Percentiles rank a stretch among this genome's conserved stretches.
Conservation (phyloP, 2,329 filamentous ascomycete genomes). For the Pseudogymnoascus sp. region DNA sequence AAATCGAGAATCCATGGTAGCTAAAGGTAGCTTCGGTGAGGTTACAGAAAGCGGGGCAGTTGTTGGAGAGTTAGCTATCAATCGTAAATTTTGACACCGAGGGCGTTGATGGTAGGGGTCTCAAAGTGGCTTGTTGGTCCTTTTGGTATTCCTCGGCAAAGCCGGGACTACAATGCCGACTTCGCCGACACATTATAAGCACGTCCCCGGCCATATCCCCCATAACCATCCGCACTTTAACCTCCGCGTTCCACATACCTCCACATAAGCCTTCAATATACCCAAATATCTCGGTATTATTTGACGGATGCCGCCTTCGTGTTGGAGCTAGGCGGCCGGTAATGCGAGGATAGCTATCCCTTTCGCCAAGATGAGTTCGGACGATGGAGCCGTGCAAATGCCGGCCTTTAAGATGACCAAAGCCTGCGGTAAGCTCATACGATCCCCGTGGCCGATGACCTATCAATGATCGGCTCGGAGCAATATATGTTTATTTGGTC, state of each 20-base stretch:
- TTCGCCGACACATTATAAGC: background rate
- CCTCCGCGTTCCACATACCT: slow-evolving; percentile 3
- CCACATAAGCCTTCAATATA: background rate
- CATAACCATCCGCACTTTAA: background rate
- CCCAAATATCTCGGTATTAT: background rate
- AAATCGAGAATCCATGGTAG: background rate
- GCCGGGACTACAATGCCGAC: background rate
- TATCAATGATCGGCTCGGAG: background rate
- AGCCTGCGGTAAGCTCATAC: background rate
- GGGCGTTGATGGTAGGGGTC: background rate
- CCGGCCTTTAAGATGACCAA: slow-evolving; percentile 4
- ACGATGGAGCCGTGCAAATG: background rate
- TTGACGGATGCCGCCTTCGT: background rate
- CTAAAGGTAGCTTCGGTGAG: background rate
- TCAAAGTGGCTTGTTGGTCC: background rate
- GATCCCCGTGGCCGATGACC: background rate
- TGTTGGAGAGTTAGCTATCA: background rate
- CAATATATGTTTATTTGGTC: background rate
- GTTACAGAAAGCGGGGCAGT: slow-evolving; percentile 6
- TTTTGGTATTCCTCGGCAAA: background rate
- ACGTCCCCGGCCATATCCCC: background rate
- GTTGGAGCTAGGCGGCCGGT: background rate
- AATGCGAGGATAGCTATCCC: background rate
- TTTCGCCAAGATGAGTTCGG: slow-evolving; percentile 4
- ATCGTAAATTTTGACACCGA: background rate